A percentile compares a stretch with the other conserved stretches of the same genome.
Evolutionary conservation across 257 asterid genomes (phyloP).

Genomic region (Nicotiana sylvestris): DNA sequence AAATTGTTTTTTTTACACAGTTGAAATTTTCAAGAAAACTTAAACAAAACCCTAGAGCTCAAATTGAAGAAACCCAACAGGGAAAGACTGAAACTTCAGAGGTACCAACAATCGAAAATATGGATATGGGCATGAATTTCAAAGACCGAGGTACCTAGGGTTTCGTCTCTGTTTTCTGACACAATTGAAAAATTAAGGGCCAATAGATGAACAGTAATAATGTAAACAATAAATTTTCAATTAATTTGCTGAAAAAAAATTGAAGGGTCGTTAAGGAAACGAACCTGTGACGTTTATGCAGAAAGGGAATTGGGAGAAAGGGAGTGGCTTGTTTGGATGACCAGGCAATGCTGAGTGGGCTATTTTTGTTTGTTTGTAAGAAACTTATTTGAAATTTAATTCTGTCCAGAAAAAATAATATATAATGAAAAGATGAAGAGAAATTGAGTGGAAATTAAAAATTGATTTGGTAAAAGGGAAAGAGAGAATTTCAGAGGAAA

Average conservation of each 20-base stretch:
- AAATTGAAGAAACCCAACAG: constrained; percentile 28
- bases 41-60: constrained; percentile 22
- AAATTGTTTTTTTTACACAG: no score
- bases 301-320: constrained; percentile 11
- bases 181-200: constrained; percentile 16
- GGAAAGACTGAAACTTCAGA: neutral
- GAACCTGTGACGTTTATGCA: constrained; percentile 23
- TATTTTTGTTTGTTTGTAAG: neutral
- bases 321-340: constrained; percentile 12
- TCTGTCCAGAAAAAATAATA: neutral
- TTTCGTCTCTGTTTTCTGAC: constrained; percentile 21
- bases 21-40: neutral
- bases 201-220: constrained; percentile 9
- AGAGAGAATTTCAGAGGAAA: neutral
- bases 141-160: constrained; percentile 40
- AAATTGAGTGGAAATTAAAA: constrained; percentile 1
- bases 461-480: neutral
- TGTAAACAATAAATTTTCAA: constrained; percentile 8
- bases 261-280: constrained; percentile 21
- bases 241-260: neutral
- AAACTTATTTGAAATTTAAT: constrained; percentile 1
- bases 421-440: neutral
- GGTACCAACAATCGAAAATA: constrained; percentile 8
- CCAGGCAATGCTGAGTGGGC: neutral
- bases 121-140: constrained; percentile 20